phyloP scores from a whole-genome alignment of 768 basidiomycete genomes.

The Mycena rebaudengoi region DNA sequence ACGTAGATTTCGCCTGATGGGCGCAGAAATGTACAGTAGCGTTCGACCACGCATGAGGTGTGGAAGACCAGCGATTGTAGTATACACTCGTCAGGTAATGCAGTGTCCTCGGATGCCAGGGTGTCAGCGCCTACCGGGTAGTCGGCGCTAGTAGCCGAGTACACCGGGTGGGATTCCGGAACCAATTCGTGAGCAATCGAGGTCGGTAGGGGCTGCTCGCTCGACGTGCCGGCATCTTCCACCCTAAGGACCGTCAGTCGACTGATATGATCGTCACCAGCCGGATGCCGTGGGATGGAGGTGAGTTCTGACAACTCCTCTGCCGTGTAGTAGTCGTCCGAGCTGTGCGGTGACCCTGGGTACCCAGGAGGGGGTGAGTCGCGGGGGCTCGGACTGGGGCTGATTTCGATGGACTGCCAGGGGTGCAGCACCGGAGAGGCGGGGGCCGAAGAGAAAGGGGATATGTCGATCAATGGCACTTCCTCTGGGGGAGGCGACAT shows the following conservation, averaged over 20 bases:
- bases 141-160: no score
- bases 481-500: not conserved
- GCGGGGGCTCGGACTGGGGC: not conserved
- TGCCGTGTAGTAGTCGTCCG: not conserved
- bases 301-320: not conserved
- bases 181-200: no score
- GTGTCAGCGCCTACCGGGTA: no score
- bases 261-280: not conserved
- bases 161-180: no score
- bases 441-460: not conserved
- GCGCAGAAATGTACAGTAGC: not conserved
- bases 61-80: not conserved
- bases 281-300: not conserved
- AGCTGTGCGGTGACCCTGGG: conserved; percentile 1
- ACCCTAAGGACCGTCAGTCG: no score
- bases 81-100: not conserved
- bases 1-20: not conserved
- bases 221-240: no score
- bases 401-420: not conserved
- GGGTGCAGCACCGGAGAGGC: no score
- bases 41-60: not conserved
- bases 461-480: not conserved
- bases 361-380: not conserved
- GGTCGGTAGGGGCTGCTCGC: no score
- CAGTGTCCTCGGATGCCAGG: no score